Base-by-base conservation (phyloP, 164 flowering plant genomes). In the Nelumbo lutea region DNA sequence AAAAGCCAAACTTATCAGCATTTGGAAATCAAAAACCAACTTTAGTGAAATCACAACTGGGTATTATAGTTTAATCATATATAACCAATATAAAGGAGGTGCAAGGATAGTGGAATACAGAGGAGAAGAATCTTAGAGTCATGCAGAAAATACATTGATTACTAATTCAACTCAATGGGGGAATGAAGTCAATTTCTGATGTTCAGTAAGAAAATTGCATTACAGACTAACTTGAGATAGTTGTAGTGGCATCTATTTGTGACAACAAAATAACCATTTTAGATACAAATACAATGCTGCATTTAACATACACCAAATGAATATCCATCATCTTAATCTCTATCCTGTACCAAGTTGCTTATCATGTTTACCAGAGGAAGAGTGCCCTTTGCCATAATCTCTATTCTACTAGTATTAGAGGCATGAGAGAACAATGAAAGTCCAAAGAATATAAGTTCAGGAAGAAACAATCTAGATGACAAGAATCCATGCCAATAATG, bases 401-500 rank as follows among this genome's bases (percentile, higher is more conserved):
- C 98, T 62, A 86, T n/a, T 76, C 95, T 87, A 68, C 88, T 89
- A 60, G 83, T 81, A 78, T 84, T 93, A 41, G 96, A 88, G 63
- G 98, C 98, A 71, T 87, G 86, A 27, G 84, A 77, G 63, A 93
- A 93, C 62, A 93, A 79, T n/a, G 98, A 85, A 59, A 93, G 87
- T 62, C 96, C 96, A 60, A 93, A 90, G 68, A 80, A 42, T 61
- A 93, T 0, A n/a, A 93, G 90, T 68, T 93, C 97, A 0, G 93
- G 96, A 65, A 93, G 91, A 79, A 86, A 88, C 76, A 93, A 76
- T 42, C 98, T 71, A 45, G 96, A 90, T 1, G 98, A 93, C 80
- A 93, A 85, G 81, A 93, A 93, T 42, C 98, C 98, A 74, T 93
- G 96, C 98, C 97, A 90, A 67, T 88, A 87, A 64, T 67, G 92